Evolutionary conservation across 1,284 basidiomycete species (phyloP).

Genomic region (Pseudozyma hubeiensis): DNA sequence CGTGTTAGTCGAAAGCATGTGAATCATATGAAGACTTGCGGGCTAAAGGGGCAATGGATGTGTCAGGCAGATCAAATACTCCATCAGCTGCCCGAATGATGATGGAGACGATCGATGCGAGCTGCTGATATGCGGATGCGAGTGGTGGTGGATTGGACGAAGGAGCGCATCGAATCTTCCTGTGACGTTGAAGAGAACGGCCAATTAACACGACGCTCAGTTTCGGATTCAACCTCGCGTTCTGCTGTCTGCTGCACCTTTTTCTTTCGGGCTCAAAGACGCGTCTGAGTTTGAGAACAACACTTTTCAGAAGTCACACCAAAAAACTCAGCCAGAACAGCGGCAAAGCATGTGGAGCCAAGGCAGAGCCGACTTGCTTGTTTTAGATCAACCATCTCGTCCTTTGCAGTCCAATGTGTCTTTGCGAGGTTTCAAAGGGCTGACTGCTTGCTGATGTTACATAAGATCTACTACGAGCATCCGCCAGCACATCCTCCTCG

Average conservation of each 20-base stretch:
- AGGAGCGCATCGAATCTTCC: neutral
- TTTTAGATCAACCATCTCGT: too few relatives aligned
- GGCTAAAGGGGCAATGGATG: too few relatives aligned
- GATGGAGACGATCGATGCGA: neutral
- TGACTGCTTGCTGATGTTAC: too few relatives aligned
- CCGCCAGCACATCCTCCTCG: slow-evolving; percentile 79
- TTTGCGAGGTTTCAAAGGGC: too few relatives aligned
- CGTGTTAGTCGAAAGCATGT: slow-evolving; percentile 9
- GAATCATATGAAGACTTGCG: neutral
- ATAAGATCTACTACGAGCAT: slow-evolving; percentile 56
- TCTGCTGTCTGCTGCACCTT: slow-evolving; percentile 13
- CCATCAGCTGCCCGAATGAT: neutral
- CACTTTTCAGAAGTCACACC: slow-evolving; percentile 12
- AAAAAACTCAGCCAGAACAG: slow-evolving; percentile 9
- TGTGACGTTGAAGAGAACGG: neutral
- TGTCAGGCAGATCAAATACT: too few relatives aligned
- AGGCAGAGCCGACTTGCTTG: too few relatives aligned
- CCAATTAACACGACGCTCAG: slow-evolving; percentile 2
- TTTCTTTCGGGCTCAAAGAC: slow-evolving; percentile 4
- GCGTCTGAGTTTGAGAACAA: slow-evolving; percentile 31
- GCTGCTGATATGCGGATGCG: neutral
- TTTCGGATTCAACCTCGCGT: slow-evolving; percentile 1
- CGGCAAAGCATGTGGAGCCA: neutral
- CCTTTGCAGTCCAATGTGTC: neutral
- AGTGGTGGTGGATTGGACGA: neutral